Evolutionary conservation across 2,329 filamentous ascomycete species (phyloP).

Genomic region (Claviceps cyperi): DNA sequence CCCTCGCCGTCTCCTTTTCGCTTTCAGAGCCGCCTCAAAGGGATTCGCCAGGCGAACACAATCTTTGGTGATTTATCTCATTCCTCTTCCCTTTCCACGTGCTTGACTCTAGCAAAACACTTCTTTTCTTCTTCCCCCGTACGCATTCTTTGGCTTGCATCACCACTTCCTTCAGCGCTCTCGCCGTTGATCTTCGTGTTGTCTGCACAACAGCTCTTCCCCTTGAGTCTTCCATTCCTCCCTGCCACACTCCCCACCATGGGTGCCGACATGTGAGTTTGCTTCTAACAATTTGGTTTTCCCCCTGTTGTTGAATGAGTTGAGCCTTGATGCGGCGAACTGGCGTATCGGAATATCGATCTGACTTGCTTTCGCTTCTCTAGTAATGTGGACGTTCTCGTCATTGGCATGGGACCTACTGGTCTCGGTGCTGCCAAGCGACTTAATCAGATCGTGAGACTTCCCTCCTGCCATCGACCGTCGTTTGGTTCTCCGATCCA

Average conservation of each 20-base stretch:
- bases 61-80: conserved; percentile 10
- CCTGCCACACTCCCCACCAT: conserved; percentile 20
- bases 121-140: conserved; percentile 1
- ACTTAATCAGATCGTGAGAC: conserved; percentile 80
- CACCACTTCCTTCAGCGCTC: conserved; percentile 7
- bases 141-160: background rate
- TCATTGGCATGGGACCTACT: conserved; percentile 95
- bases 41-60: conserved; percentile 3
- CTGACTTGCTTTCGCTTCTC: background rate
- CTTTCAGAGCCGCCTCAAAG: conserved; percentile 2
- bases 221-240: conserved; percentile 1
- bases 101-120: conserved; percentile 8
- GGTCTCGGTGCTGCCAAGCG: conserved; percentile 96
- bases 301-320: background rate
- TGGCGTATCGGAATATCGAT: conserved; percentile 8
- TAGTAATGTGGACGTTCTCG: conserved; percentile 88
- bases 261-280: conserved; percentile 25
- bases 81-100: conserved; percentile 9
- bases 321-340: background rate
- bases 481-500: conserved; percentile 8
- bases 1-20: conserved; percentile 16
- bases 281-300: background rate
- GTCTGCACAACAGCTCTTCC: background rate
- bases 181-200: conserved; percentile 5
- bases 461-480: conserved; percentile 9